Base-by-base conservation (phyloP, 1,139 yeast species). In the Sugiyamaella neomexicana region DNA sequence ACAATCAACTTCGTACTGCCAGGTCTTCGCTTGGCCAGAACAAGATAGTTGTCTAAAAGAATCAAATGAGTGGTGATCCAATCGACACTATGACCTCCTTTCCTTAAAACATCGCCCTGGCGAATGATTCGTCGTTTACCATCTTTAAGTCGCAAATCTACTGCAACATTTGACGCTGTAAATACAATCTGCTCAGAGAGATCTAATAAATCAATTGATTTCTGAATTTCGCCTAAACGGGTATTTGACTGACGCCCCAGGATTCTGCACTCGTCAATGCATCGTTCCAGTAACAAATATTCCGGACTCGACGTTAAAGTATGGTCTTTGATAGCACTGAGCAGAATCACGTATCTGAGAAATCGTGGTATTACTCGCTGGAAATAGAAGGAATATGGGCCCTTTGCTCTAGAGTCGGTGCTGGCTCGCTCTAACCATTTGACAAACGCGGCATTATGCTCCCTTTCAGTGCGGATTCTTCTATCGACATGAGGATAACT, bases 331-430 rank as follows among this genome's bases (percentile, higher is more conserved):
- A 89, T 80, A 38, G 89, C 87, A 15, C 72, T 68, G 17, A 89
- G 73, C 41, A 89, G 85, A 41, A 89, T 74, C 0, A 89, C 86
- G 54, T 88, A 75, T 48, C 85, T 81, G 54, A 86, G 89, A 54
- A 88, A 76, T 13, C 95, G 78, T 4, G 89, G 86, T 58, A 86
- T 83, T 59, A 88, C 86, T 0, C 95, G 86, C 62, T 89, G 85
- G 62, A 86, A 80, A 63, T 86, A 85, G 45, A 86, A 75, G 49
- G 80, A 77, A 67, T 72, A 87, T 62, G 72, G 85, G 66, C 80
- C 81, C 65, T 66, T 73, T 0, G 80, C 72, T 1, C 77, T 70
- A 4, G 76, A 73, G 56, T 79, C 78, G 23, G 63, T 66, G 55
- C 80, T 80, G 20, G 76, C 70, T 12, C 69, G 65, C 6, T 69